Conservation (phyloP, 805 yeast species). For the Yarrowia keelungensis region DNA sequence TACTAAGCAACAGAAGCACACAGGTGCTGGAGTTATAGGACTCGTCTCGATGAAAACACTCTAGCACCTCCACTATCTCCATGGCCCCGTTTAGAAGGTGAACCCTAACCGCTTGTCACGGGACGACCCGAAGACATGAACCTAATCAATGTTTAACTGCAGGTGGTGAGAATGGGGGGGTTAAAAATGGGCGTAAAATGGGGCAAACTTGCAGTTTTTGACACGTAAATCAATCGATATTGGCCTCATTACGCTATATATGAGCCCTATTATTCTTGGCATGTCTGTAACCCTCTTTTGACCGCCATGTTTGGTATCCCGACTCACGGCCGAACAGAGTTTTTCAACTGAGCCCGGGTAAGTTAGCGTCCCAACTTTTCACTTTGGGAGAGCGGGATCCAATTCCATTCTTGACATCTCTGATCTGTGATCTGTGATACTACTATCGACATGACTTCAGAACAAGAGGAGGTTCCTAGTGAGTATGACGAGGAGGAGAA, state of each 20-base stretch:
- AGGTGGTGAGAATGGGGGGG: background rate
- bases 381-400: conserved; percentile 13
- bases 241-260: too few species aligned
- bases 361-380: conserved; percentile 25
- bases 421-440: conserved; percentile 31
- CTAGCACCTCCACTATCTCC: too few species aligned
- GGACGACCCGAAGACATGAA: conserved; percentile 20
- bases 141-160: conserved; percentile 11
- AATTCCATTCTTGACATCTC: conserved; percentile 12
- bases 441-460: conserved; percentile 33
- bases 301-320: background rate
- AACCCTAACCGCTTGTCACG: conserved; percentile 23
- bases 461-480: conserved; percentile 36
- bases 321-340: conserved; percentile 14
- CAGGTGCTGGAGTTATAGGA: too few species aligned
- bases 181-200: background rate
- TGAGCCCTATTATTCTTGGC: background rate
- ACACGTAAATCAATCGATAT: too few species aligned
- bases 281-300: background rate
- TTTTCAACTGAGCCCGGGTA: conserved; percentile 37
- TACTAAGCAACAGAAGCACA: too few species aligned
- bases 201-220: too few species aligned
- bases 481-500: background rate
- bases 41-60: too few species aligned
- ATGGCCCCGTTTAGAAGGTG: too few species aligned